phyloP scores from a whole-genome alignment of 1,284 basidiomycete genomes.

The Golubevia sp. region DNA sequence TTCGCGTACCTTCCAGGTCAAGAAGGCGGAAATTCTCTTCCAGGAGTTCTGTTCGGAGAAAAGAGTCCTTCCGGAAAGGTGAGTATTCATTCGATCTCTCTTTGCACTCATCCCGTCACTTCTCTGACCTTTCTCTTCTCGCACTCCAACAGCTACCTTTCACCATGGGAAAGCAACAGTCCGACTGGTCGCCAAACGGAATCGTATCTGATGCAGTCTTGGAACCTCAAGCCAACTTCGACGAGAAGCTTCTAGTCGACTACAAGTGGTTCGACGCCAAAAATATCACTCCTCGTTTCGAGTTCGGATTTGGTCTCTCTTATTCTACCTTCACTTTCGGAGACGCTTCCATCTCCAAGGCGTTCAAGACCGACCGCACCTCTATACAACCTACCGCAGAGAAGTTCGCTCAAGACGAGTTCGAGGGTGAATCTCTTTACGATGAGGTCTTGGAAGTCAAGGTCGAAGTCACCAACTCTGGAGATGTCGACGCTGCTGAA shows the following conservation, averaged over 20 bases:
- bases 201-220: slow-evolving; percentile 52
- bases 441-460: slow-evolving; percentile 17
- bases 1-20: slow-evolving; percentile 76
- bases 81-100: slow-evolving; percentile 1
- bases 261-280: slow-evolving; percentile 76
- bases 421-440: slow-evolving; percentile 23
- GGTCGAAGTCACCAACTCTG: slow-evolving; percentile 63
- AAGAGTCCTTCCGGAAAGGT: slow-evolving; percentile 67
- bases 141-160: slow-evolving; percentile 61
- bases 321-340: slow-evolving; percentile 74
- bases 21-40: slow-evolving; percentile 76
- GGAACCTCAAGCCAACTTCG: slow-evolving; percentile 68
- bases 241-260: slow-evolving; percentile 75
- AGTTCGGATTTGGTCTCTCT: slow-evolving; percentile 82
- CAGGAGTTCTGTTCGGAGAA: slow-evolving; percentile 73
- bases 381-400: slow-evolving; percentile 64
- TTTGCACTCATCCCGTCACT: not conserved
- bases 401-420: slow-evolving; percentile 42
- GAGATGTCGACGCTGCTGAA: slow-evolving; percentile 61
- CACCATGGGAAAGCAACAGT: slow-evolving; percentile 68
- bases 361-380: slow-evolving; percentile 37
- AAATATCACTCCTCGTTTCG: slow-evolving; percentile 69
- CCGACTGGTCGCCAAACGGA: slow-evolving; percentile 67
- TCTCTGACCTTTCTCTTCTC: not conserved
- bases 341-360: slow-evolving; percentile 37